Conservation (phyloP, 805 yeast species). For the Spathaspora passalidarum region DNA sequence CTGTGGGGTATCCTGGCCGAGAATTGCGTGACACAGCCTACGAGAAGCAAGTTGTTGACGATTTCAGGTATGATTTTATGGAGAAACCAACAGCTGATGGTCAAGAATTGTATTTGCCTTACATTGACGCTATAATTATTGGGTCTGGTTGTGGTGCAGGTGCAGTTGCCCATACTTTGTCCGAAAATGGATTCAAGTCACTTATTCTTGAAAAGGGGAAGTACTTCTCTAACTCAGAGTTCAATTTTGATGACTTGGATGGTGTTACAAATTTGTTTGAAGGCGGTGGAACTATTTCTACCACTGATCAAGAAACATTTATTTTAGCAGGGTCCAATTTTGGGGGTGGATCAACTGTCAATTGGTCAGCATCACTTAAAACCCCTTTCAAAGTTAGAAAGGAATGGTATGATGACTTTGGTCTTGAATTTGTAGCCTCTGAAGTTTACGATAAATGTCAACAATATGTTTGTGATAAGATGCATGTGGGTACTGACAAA, state of each 20-base stretch:
- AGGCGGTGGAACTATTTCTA: conserved; percentile 31
- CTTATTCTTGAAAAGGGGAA: conserved; percentile 52
- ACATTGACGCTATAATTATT: conserved; percentile 44
- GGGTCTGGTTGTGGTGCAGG: conserved; percentile 58
- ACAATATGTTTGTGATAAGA: conserved; percentile 44
- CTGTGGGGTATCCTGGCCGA: conserved; percentile 36
- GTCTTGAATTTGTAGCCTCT: conserved; percentile 45
- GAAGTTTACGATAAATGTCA: conserved; percentile 42
- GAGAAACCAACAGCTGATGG: conserved; percentile 26
- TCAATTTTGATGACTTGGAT: conserved; percentile 33
- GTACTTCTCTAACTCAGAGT: conserved; percentile 35
- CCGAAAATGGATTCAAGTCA: conserved; percentile 40
- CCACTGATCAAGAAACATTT: conserved; percentile 30
- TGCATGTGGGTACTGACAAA: conserved; percentile 44
- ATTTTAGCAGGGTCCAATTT: conserved; percentile 51
- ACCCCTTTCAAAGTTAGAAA: conserved; percentile 49
- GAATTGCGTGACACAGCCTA: conserved; percentile 28
- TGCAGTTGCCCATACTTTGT: conserved; percentile 46
- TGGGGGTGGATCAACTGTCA: conserved; percentile 58
- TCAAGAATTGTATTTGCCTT: conserved; percentile 30
- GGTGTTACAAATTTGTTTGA: conserved; percentile 40
- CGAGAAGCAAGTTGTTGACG: conserved; percentile 23
- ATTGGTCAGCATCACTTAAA: conserved; percentile 53
- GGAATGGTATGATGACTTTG: conserved; percentile 48
- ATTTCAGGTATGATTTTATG: conserved; percentile 27